phyloP scores from a whole-genome alignment of 2,329 filamentous ascomycete genomes.

The Microcyclospora pomicola region DNA sequence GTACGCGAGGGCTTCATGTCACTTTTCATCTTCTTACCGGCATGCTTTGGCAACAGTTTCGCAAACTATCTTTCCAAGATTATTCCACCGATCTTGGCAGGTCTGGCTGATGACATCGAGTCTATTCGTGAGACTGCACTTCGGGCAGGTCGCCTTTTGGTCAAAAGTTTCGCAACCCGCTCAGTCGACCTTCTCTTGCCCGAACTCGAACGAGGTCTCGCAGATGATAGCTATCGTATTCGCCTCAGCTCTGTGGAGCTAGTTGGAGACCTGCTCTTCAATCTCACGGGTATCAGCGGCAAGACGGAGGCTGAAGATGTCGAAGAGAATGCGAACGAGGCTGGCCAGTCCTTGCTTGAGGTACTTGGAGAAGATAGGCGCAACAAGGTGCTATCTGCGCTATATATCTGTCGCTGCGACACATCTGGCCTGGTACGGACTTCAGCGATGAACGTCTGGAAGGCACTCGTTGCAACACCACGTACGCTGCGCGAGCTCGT shows the following conservation, averaged over 20 bases:
- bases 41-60: constrained; percentile 98
- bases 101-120: constrained; percentile 89
- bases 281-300: constrained; percentile 83
- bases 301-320: constrained; percentile 65
- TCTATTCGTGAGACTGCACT: constrained; percentile 95
- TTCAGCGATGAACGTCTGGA: constrained; percentile 89
- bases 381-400: constrained; percentile 90
- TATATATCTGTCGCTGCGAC: constrained; percentile 96
- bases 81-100: constrained; percentile 86
- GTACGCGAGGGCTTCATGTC: constrained; percentile 99
- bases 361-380: constrained; percentile 90
- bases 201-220: constrained; percentile 86
- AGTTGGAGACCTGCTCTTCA: constrained; percentile 92
- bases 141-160: constrained; percentile 79
- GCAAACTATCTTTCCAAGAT: constrained; percentile 90
- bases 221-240: constrained; percentile 96
- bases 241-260: constrained; percentile 96
- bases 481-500: constrained; percentile 89
- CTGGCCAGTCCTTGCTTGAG: constrained; percentile 83
- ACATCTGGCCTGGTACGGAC: constrained; percentile 82
- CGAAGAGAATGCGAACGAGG: constrained; percentile 69
- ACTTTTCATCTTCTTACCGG: constrained; percentile 95
- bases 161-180: constrained; percentile 95
- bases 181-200: constrained; percentile 88
- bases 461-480: constrained; percentile 84